These are phyloP conservation scores for Arthrobotrys megalospora DNA, from an alignment of 2,329 filamentous ascomycete genomes.

Conservation along the genomic window DNA sequence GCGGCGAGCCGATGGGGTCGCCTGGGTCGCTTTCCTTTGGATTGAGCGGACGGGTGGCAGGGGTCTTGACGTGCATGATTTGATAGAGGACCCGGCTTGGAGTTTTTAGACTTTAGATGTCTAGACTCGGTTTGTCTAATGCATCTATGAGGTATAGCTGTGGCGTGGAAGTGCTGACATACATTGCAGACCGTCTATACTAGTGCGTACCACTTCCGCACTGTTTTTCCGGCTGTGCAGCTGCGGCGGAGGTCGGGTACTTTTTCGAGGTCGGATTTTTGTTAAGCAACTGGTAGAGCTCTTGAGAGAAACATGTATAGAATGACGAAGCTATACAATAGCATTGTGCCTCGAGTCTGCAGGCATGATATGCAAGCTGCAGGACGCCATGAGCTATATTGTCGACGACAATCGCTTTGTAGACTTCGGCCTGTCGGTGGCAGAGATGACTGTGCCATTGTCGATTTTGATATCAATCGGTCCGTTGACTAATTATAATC, in stretches of 20 bases:
- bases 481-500: too few species aligned
- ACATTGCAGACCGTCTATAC: background rate
- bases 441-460: background rate
- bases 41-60: background rate
- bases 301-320: background rate
- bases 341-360: slow-evolving; percentile 6
- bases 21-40: slow-evolving; percentile 9
- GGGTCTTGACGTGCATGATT: slow-evolving; percentile 1
- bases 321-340: background rate
- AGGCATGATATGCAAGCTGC: background rate
- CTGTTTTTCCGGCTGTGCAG: background rate
- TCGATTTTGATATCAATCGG: background rate
- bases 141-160: slow-evolving; percentile 4
- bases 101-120: background rate
- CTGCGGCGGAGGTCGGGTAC: background rate
- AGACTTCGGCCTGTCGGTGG: background rate
- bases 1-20: slow-evolving; percentile 26
- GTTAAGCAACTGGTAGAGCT: background rate
- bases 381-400: background rate
- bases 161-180: slow-evolving; percentile 5
- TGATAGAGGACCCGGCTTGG: background rate
- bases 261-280: background rate
- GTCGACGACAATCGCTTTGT: background rate
- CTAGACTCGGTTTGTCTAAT: background rate
- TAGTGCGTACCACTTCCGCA: background rate